phyloP scores from a whole-genome alignment of 2,329 filamentous ascomycete genomes.

The Basipetospora chlamydospora region DNA sequence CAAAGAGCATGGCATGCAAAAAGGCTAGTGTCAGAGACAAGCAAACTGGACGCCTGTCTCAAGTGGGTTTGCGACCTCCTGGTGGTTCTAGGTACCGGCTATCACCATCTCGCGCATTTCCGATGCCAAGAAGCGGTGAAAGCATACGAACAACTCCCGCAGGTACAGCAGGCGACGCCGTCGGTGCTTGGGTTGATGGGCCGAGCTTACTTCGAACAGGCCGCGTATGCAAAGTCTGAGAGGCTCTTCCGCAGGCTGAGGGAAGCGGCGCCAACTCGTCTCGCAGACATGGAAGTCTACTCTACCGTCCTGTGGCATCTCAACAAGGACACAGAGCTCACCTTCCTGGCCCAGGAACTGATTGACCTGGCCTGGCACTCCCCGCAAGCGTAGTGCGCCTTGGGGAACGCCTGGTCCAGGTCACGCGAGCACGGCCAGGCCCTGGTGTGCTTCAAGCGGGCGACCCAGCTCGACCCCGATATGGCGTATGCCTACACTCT shows the following conservation, averaged over 20 bases:
- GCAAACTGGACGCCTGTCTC: constrained; percentile 46
- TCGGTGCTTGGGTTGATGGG: constrained; percentile 90
- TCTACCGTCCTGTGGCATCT: constrained; percentile 98
- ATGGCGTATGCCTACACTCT: constrained; percentile 95
- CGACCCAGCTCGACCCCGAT: constrained; percentile 75
- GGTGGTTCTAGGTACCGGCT: constrained; percentile 67
- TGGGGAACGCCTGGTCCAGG: constrained; percentile 90
- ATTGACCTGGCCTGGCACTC: constrained; percentile 78
- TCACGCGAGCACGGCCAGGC: constrained; percentile 90
- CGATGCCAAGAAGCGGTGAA: constrained; percentile 65
- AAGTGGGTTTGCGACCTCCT: constrained; percentile 67
- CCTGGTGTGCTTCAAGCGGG: constrained; percentile 83
- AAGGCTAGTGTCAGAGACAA: too few relatives aligned
- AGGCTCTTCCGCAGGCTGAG: constrained; percentile 71
- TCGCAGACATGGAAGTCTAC: constrained; percentile 96
- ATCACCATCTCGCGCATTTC: constrained; percentile 65
- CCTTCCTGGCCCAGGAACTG: constrained; percentile 81
- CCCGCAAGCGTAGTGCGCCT: constrained; percentile 87
- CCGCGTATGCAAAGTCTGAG: constrained; percentile 73
- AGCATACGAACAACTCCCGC: constrained; percentile 55
- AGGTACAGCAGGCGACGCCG: constrained; percentile 71
- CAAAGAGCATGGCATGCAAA: too few relatives aligned
- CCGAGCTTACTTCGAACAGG: constrained; percentile 81
- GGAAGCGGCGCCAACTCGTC: constrained; percentile 62
- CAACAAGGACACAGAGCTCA: constrained; percentile 80